phyloP scores from a whole-genome alignment of 768 basidiomycete species.

The Lactarius hengduanensis region DNA sequence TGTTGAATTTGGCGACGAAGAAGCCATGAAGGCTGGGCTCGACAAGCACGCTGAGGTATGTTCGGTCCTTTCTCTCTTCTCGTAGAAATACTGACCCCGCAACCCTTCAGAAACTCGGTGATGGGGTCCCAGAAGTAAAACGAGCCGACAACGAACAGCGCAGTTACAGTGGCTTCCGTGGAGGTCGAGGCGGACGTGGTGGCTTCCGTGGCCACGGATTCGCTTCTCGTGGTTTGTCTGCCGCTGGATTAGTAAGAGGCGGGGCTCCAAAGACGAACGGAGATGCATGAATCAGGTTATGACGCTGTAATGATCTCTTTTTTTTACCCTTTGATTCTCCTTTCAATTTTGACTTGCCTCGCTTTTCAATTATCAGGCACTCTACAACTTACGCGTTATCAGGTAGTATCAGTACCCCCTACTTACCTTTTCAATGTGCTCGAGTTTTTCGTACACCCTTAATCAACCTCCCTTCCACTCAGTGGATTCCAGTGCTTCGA shows the following conservation, averaged over 20 bases:
- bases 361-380: slow-evolving; percentile 8
- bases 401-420: slow-evolving; percentile 20
- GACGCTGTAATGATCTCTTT: neutral
- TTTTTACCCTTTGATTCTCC: neutral
- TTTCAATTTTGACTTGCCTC: neutral
- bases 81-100: slow-evolving; percentile 14
- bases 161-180: slow-evolving; percentile 32
- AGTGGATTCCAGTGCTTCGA: neutral
- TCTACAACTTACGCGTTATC: slow-evolving; percentile 20
- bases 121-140: slow-evolving; percentile 61
- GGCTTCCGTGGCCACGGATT: slow-evolving; percentile 49
- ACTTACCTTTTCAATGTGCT: slow-evolving; percentile 23
- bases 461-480: slow-evolving; percentile 8
- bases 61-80: slow-evolving; percentile 15
- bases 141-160: slow-evolving; percentile 56
- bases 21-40: slow-evolving; percentile 76
- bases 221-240: slow-evolving; percentile 63
- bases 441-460: slow-evolving; percentile 11
- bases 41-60: slow-evolving; percentile 71
- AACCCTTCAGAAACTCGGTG: slow-evolving; percentile 62
- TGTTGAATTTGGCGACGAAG: slow-evolving; percentile 89
- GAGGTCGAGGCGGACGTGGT: slow-evolving; percentile 56
- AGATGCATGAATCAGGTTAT: slow-evolving; percentile 27
- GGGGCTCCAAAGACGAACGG: slow-evolving; percentile 33
- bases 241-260: slow-evolving; percentile 59